Evolutionary conservation across 2,329 filamentous ascomycete genomes (phyloP), one percentile per base, ranked within the genome.

Genomic region (Phialophora tarda): DNA sequence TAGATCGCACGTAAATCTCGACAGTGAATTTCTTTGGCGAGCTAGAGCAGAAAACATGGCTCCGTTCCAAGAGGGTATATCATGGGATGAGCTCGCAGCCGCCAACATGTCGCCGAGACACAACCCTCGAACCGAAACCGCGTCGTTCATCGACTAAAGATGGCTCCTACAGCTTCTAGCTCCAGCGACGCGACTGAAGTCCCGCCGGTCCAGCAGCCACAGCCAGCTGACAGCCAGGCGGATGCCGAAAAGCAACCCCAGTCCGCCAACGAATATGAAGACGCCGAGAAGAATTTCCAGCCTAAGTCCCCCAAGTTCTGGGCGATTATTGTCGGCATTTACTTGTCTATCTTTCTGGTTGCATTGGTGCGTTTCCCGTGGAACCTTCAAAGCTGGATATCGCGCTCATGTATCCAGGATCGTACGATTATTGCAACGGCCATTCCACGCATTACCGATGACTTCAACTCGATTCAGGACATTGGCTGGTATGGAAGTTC

Each of bases 401-500:
- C 23, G 7, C 8, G 38, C 38, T 47, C 38, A 34, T 34, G 26
- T 6, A 26, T 7, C 26, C 41, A 57, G 59, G 67, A 69, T 44
- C 71, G 54, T 67, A 75, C 59, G 30, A 78, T 78, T 64, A 78
- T 83, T 38, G 77, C 79, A 10, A 82, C 79, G 1, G 82, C 82
- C 3, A 82, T 83, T 41, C 82, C 82, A 12, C 75, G 73, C 14
- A 83, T 84, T 58, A 82, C 82, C 0, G 77, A 82, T 66, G 73
- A 82, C 38, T 83, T 84, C 71, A 73, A 82, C 44, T 79, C 80
- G 3, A 73, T 82, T 41, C 73, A 77, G 6, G 81, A 83, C 64
- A 77, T 84, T 8, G 80, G 80, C 41, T 84, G 82, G 82, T 83
- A 84, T 68, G 79, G 80, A 30, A 79, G 77, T 53, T 75, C 79